Percentiles rank a stretch among this genome's conserved stretches.
Evolutionary conservation across 2,329 filamentous ascomycete species (phyloP).

Genomic region (Magnaporthiopsis rhizophila): DNA sequence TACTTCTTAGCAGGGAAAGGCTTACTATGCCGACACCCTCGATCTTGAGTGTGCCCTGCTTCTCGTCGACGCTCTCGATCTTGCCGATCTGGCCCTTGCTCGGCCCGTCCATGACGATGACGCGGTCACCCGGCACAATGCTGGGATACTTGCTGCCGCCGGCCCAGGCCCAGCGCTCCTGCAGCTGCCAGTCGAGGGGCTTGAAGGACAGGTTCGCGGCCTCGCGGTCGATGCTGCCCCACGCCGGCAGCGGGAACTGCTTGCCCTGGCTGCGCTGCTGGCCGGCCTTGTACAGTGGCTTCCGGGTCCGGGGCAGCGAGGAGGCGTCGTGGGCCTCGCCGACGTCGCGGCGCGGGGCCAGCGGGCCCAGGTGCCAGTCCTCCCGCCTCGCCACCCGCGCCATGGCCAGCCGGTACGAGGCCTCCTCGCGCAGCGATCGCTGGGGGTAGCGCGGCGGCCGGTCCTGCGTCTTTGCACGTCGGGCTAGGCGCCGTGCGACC

Average conservation of each 20-base stretch:
- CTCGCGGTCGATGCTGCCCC: conserved; percentile 5
- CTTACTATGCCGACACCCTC: conserved; percentile 56
- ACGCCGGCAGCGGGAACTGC: background rate
- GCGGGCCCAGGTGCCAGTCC: conserved; percentile 69
- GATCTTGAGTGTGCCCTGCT: conserved; percentile 51
- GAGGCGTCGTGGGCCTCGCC: conserved; percentile 39
- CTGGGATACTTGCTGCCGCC: conserved; percentile 50
- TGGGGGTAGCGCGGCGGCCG: conserved; percentile 13
- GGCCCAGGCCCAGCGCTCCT: conserved; percentile 45
- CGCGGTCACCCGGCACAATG: conserved; percentile 64
- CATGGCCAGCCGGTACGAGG: conserved; percentile 15
- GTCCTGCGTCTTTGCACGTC: conserved; percentile 3
- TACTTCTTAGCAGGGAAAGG: too few relatives aligned
- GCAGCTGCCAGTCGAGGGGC: conserved; percentile 25
- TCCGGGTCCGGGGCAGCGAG: conserved; percentile 1
- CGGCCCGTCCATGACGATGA: conserved; percentile 69
- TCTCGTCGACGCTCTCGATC: conserved; percentile 49
- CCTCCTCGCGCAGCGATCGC: conserved; percentile 26
- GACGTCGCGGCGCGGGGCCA: conserved; percentile 70
- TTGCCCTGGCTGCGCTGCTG: too few relatives aligned
- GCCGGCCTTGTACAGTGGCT: background rate
- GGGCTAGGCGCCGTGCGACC: conserved; percentile 37
- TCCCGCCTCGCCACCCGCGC: conserved; percentile 52
- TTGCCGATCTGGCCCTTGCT: conserved; percentile 78
- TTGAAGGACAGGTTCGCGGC: conserved; percentile 10